phyloP scores from a whole-genome alignment of 2,329 filamentous ascomycete genomes.

The Lecanicillium sp. region DNA sequence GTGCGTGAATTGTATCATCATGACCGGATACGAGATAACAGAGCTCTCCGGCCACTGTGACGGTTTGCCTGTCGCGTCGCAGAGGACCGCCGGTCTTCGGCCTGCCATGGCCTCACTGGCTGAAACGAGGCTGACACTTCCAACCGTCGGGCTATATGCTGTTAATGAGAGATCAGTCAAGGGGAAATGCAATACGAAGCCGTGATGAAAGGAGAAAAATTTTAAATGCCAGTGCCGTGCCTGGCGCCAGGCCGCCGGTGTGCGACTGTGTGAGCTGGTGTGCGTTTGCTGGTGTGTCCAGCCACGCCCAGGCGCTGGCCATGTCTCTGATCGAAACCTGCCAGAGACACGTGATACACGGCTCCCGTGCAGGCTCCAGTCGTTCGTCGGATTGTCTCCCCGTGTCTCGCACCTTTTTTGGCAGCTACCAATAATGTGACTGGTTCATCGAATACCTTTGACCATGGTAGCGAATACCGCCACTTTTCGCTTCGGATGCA shows the following conservation, averaged over 20 bases:
- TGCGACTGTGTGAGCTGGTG: too few relatives aligned
- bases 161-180: not conserved
- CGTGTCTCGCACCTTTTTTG: too few relatives aligned
- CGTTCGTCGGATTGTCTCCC: too few relatives aligned
- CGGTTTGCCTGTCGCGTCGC: too few relatives aligned
- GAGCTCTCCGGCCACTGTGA: too few relatives aligned
- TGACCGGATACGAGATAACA: too few relatives aligned
- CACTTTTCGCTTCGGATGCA: too few relatives aligned
- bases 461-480: too few relatives aligned
- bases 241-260: not conserved
- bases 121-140: not conserved
- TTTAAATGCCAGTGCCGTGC: constrained; percentile 7
- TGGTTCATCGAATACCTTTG: too few relatives aligned
- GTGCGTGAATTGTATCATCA: too few relatives aligned
- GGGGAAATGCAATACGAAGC: not conserved
- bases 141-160: not conserved
- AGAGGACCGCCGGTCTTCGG: too few relatives aligned
- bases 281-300: constrained; percentile 2
- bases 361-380: not conserved
- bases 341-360: constrained; percentile 6
- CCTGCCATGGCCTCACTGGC: not conserved
- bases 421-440: too few relatives aligned
- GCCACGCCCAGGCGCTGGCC: constrained; percentile 2
- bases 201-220: constrained; percentile 1
- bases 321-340: constrained; percentile 1